Base-by-base conservation (phyloP, 1,284 basidiomycete species). In the Ganoderma multipileum region DNA sequence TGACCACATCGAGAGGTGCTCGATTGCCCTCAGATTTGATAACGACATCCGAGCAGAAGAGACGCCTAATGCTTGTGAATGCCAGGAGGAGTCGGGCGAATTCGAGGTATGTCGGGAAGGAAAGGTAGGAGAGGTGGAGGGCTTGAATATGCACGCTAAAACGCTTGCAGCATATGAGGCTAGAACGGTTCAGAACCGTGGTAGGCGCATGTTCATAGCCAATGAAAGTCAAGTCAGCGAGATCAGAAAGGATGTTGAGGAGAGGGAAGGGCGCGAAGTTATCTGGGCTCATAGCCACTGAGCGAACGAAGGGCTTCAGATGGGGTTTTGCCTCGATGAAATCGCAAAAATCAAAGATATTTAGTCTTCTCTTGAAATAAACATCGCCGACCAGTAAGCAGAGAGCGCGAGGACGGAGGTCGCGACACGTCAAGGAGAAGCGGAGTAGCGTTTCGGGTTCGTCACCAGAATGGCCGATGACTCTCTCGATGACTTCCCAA, bases 331-430 rank as follows among this genome's bases (percentile, higher is more conserved):
- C 47, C 47, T 11, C 3, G 47, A 50, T 8, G 23, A 50, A 50
- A n/a, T 50, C 47, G 11, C 47, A 50, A 23, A 50, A 50, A 23
- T 50, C 23, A 7, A 50, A 50, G 47, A 50, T 50, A 11, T 50
- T 3, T 8, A 12, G 9, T 7, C 47, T 50, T 20, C 9, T 23
- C 9, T 26, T 26, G 47, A 50, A 12, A 23, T 6, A 18, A 26
- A 50, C 47, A 12, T 50, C 9, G 23, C 8, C 23, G n/a, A 50
- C 47, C n/a, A 50, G 11, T 50, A 50, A 23, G 11, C 47, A 50
- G 3, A 50, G 47, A 12, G 47, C 47, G n/a, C n/a, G 66, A 62
- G 52, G 42, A 41, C 39, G 54, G 28, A 55, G 52, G 18, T 55
- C 52, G 28, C 14, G 52, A 18, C 52, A 55, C 20, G 52, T 55